Conservation (phyloP, 495 filamentous ascomycete species). For the Copromyces sp. region DNA sequence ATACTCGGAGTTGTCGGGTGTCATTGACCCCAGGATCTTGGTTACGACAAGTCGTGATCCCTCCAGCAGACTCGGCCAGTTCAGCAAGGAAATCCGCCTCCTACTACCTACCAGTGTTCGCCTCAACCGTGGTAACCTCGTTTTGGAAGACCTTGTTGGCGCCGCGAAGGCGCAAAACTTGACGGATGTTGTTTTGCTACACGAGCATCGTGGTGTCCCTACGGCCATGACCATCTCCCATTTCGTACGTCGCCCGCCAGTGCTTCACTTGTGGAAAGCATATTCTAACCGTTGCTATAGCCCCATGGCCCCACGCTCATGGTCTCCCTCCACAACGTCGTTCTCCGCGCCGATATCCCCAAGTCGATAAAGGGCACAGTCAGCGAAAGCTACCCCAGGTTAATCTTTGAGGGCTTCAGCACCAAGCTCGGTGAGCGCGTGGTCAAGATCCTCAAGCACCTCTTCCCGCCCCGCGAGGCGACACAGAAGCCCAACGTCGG, state of each 20-base stretch:
- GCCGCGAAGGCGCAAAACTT: conserved; percentile 70
- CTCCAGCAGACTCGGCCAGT: conserved; percentile 70
- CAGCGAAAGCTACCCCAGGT: conserved; percentile 84
- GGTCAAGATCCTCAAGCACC: conserved; percentile 84
- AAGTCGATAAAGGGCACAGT: conserved; percentile 81
- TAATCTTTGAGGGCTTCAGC: conserved; percentile 91
- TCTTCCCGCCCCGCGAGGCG: conserved; percentile 83
- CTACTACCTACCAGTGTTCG: conserved; percentile 85
- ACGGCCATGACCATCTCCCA: conserved; percentile 78
- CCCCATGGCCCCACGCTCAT: conserved; percentile 89
- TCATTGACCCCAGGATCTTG: conserved; percentile 41
- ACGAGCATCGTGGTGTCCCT: conserved; percentile 89
- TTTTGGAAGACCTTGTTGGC: conserved; percentile 72
- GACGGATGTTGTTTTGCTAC: conserved; percentile 77
- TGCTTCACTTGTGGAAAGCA: not conserved
- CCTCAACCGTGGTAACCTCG: conserved; percentile 81
- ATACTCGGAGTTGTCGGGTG: conserved; percentile 24
- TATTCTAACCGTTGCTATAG: conserved; percentile 34
- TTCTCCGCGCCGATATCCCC: conserved; percentile 88
- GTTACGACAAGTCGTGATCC: conserved; percentile 88
- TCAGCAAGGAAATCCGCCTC: conserved; percentile 92
- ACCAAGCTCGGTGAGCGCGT: conserved; percentile 74
- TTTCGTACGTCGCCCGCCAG: conserved; percentile 43
- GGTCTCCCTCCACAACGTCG: conserved; percentile 89
- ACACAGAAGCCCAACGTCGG: conserved; percentile 62